Evolutionary conservation across 148 eudicot genomes (phyloP).

Genomic region (Salicornia ramosissima): DNA sequence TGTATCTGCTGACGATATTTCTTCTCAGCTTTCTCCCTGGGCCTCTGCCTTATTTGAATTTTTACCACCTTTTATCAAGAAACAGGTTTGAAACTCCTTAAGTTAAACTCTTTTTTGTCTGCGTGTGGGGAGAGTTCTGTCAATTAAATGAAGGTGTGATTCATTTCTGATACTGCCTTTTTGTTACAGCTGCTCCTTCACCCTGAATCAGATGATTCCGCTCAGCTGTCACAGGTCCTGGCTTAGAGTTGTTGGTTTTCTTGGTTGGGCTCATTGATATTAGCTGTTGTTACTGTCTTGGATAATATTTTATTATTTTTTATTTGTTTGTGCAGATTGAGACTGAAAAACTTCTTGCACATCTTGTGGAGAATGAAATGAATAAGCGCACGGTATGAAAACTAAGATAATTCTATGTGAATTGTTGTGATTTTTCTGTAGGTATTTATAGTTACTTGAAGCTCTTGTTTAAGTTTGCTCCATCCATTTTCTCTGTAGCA

Average conservation of each 20-base stretch:
- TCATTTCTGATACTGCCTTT: slow-evolving; percentile 9
- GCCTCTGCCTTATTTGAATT: slow-evolving; percentile 94
- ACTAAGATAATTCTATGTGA: not conserved
- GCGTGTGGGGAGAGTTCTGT: not conserved
- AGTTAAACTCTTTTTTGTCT: not conserved
- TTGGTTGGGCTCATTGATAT: not conserved
- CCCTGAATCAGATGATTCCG: slow-evolving; percentile 98
- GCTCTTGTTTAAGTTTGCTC: not conserved
- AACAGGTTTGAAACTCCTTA: slow-evolving; percentile 49
- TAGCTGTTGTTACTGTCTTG: not conserved
- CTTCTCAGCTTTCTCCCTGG: slow-evolving; percentile 94
- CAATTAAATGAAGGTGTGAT: not conserved
- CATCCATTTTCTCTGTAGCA: not conserved
- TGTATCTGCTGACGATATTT: slow-evolving; percentile 66
- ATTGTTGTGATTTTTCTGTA: not conserved
- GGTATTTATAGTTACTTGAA: not conserved
- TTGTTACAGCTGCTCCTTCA: slow-evolving; percentile 76
- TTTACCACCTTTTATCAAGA: slow-evolving; percentile 79
- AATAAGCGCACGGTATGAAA: slow-evolving; percentile 77
- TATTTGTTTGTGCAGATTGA: slow-evolving; percentile 65
- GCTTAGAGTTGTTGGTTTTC: slow-evolving; percentile 10
- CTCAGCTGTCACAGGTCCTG: slow-evolving; percentile 93
- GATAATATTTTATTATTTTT: not conserved
- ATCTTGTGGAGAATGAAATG: slow-evolving; percentile 93
- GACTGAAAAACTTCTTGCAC: slow-evolving; percentile 88